Evolutionary conservation across 2,329 filamentous ascomycete species (phyloP).

Genomic region (Sporothrix pseudoabietina): DNA sequence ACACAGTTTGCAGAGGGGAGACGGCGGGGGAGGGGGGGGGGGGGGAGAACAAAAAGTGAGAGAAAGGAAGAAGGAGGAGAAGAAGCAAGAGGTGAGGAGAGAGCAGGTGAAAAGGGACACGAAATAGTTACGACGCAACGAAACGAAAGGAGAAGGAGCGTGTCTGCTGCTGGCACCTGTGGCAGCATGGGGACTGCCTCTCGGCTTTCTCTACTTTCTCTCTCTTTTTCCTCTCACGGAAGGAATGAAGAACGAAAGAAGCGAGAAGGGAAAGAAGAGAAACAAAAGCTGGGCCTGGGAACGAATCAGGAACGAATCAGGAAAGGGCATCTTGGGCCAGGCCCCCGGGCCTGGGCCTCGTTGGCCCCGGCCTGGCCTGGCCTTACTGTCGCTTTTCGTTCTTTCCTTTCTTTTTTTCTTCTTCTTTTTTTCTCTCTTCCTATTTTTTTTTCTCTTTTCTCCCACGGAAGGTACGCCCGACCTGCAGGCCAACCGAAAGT

Average conservation of each 20-base stretch:
- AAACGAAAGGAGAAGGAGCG: neutral
- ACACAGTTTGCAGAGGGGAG: neutral
- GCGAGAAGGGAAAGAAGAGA: neutral
- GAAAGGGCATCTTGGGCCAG: constrained; percentile 24
- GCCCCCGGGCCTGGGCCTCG: neutral
- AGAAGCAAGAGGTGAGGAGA: too few species aligned
- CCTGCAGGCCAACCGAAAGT: constrained; percentile 2
- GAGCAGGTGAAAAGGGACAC: neutral
- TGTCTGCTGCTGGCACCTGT: neutral
- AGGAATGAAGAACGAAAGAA: neutral
- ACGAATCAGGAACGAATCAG: neutral
- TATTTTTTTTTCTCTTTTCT: neutral
- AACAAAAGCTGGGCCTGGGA: constrained; percentile 6
- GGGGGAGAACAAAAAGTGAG: neutral
- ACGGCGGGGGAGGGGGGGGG: neutral
- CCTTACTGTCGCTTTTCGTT: neutral
- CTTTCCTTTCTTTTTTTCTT: neutral
- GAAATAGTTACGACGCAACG: neutral
- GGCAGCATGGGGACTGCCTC: constrained; percentile 13
- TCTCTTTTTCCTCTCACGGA: neutral
- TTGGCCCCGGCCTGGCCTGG: neutral
- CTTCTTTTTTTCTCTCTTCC: neutral
- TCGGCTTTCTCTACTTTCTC: neutral
- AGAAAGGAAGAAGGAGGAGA: neutral
- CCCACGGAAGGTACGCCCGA: neutral